Evolutionary conservation across 108 stramenopile genomes (phyloP).

Genomic region (Cyclotella sp.): DNA sequence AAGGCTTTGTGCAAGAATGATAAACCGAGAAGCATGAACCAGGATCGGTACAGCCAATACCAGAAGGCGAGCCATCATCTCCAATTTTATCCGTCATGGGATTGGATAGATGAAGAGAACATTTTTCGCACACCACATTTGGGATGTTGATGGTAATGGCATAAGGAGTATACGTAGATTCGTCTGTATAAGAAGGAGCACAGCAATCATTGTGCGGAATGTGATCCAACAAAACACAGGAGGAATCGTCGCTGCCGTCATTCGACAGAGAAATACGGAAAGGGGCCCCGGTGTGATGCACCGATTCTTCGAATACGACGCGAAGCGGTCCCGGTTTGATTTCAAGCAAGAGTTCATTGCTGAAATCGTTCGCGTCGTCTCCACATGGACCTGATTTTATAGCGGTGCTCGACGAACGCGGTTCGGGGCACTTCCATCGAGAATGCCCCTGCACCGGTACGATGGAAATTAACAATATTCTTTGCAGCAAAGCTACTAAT

Average conservation of each 20-base stretch:
- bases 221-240: constrained; percentile 57
- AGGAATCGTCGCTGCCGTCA: constrained; percentile 38
- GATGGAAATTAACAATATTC: background rate
- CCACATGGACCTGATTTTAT: constrained; percentile 44
- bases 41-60: constrained; percentile 46
- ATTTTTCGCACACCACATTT: constrained; percentile 52
- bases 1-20: constrained; percentile 48
- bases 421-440: constrained; percentile 36
- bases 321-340: constrained; percentile 41
- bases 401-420: constrained; percentile 27
- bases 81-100: constrained; percentile 54
- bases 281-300: constrained; percentile 49
- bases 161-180: constrained; percentile 50
- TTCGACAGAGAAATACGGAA: constrained; percentile 46
- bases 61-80: constrained; percentile 31
- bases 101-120: constrained; percentile 53
- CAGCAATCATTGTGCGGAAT: constrained; percentile 56
- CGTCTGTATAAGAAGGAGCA: constrained; percentile 25
- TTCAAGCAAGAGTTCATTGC: constrained; percentile 10
- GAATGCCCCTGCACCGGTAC: constrained; percentile 18
- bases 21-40: constrained; percentile 54
- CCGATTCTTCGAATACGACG: constrained; percentile 43
- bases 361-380: constrained; percentile 20
- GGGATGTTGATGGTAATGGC: constrained; percentile 54
- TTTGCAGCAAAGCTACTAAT: background rate